Evolutionary conservation across 2,329 filamentous ascomycete genomes (phyloP), one percentile per base, ranked within the genome.

Genomic region (Cladosporium phlei): DNA sequence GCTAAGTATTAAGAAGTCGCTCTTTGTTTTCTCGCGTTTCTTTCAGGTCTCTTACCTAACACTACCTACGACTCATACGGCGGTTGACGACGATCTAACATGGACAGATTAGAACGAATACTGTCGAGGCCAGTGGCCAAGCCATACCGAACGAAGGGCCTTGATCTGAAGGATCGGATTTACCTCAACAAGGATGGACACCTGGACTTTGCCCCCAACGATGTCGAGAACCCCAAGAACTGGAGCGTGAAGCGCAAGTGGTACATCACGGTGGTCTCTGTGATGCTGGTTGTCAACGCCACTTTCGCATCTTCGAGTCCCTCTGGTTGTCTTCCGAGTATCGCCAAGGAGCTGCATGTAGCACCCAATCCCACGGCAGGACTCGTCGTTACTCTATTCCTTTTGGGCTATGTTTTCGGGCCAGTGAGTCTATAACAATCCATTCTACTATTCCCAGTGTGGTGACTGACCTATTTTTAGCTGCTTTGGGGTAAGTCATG

Each of bases 371-470:
- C 44, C 14, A 73, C 66, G 8, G 59, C 59, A 4, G 55, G 56
- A 8, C 51, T 64, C 22, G 62, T 62, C n/a, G 53, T 62, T 8
- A 64, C 62, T 2, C 50, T 63, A 2, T 64, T 65, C 46, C 47
- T 65, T 14, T 53, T 65, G 1, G 62, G 61, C n/a, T 86, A 83
- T 57, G 76, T 82, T 16, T 71, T 75, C 2, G 80, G 80, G 0
- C 79, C 79, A 0, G 63, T 83, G 7, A n/a, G n/a, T n/a, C n/a
- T n/a, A n/a, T n/a, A n/a, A n/a, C n/a, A n/a, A n/a, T n/a, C n/a
- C n/a, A n/a, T n/a, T n/a, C n/a, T n/a, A n/a, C n/a, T n/a, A n/a
- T n/a, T n/a, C n/a, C n/a, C n/a, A n/a, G n/a, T n/a, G n/a, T n/a
- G n/a, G n/a, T n/a, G n/a, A n/a, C n/a, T n/a, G n/a, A n/a, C n/a